Percentiles rank a stretch among this genome's conserved stretches.
These are phyloP conservation scores for Tricholoma furcatifolium DNA, from an alignment of 768 basidiomycete species.

Conservation along the genomic window DNA sequence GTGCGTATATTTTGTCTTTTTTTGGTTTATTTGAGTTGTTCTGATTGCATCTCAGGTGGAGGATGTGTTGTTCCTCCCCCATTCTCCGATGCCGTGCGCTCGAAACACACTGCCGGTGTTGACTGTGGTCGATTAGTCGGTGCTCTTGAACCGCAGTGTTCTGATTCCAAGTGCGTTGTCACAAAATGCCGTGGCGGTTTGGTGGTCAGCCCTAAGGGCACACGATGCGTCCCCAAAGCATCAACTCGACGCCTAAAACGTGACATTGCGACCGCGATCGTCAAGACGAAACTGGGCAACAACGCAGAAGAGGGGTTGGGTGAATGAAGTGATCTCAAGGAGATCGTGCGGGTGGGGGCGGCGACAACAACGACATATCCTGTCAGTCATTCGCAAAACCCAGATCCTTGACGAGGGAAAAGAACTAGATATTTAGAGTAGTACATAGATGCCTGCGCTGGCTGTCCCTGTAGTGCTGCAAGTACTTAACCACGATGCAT, in stretches of 20 bases:
- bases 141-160: conserved; percentile 6
- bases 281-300: not conserved
- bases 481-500: too few species aligned
- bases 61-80: conserved; percentile 16
- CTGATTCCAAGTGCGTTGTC: conserved; percentile 9
- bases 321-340: too few species aligned
- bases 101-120: conserved; percentile 22
- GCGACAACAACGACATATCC: too few species aligned
- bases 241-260: not conserved
- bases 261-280: not conserved
- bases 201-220: conserved; percentile 7
- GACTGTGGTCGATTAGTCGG: conserved; percentile 14
- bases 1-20: too few species aligned
- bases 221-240: conserved; percentile 7
- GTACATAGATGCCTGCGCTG: too few species aligned
- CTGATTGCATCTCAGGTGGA: conserved; percentile 11
- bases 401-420: too few species aligned
- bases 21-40: too few species aligned
- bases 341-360: too few species aligned
- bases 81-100: conserved; percentile 14
- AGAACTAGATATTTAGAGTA: too few species aligned
- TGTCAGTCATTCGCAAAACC: too few species aligned
- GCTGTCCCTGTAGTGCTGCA: too few species aligned
- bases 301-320: not conserved
- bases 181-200: conserved; percentile 10